Conservation (phyloP, 345 rosid species). For the Pistacia vera region DNA sequence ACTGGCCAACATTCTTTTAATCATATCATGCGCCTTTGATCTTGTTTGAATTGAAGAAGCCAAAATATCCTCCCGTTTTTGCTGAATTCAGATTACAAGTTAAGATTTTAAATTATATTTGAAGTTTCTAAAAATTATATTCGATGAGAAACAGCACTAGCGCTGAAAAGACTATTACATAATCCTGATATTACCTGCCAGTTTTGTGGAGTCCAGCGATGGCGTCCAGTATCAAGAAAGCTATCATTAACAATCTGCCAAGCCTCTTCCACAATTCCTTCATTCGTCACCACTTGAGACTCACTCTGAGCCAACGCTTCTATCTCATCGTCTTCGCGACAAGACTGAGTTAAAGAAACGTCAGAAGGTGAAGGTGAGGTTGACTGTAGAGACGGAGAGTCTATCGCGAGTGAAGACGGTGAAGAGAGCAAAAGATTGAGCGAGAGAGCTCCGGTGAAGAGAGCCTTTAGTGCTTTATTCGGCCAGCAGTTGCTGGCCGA, state of each 20-base stretch:
- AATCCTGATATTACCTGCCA: conserved; percentile 56
- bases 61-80: conserved; percentile 61
- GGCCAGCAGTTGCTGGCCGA: conserved; percentile 9
- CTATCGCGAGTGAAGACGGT: conserved; percentile 44
- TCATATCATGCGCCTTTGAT: conserved; percentile 79
- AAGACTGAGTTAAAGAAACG: conserved; percentile 38
- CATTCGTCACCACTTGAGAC: conserved; percentile 49
- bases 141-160: too few species aligned
- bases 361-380: conserved; percentile 23
- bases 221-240: conserved; percentile 56
- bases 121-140: too few species aligned
- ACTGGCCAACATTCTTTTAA: conserved; percentile 74
- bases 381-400: conserved; percentile 29
- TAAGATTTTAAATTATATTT: too few species aligned
- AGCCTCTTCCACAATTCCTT: conserved; percentile 84
- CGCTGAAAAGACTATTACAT: too few species aligned
- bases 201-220: conserved; percentile 63
- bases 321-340: conserved; percentile 49
- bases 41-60: conserved; percentile 63
- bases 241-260: conserved; percentile 88
- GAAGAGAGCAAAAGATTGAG: conserved; percentile 60
- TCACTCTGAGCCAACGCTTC: conserved; percentile 33
- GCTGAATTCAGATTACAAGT: conserved; percentile 35
- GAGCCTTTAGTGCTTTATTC: conserved; percentile 42
- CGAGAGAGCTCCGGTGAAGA: conserved; percentile 61